phyloP scores from a whole-genome alignment of 495 filamentous ascomycete species.

The Tetracladium setigerum region DNA sequence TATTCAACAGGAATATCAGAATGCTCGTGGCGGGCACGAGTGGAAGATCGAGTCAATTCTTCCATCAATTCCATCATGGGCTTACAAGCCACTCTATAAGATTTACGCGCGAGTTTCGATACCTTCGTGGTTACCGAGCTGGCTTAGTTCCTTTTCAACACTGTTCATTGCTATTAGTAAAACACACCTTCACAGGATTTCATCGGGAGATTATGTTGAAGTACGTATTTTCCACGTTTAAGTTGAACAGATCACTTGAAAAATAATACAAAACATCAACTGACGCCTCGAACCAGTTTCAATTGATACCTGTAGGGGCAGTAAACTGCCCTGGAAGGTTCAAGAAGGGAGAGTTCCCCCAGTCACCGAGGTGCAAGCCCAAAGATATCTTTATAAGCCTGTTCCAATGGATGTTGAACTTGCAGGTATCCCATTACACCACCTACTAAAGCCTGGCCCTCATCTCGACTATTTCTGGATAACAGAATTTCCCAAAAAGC shows the following conservation, averaged over 20 bases:
- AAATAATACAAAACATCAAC: not conserved
- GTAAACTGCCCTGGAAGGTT: constrained; percentile 1
- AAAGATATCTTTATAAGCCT: constrained; percentile 1
- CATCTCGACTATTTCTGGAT: constrained; percentile 2
- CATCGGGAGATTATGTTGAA: constrained; percentile 1
- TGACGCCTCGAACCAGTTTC: not conserved
- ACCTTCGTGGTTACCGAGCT: not conserved
- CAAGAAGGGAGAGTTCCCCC: constrained; percentile 1
- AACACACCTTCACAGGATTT: constrained; percentile 1
- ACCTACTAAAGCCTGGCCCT: constrained; percentile 1
- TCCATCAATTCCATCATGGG: not conserved
- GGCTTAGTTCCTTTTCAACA: not conserved
- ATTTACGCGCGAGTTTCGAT: not conserved
- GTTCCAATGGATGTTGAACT: constrained; percentile 5
- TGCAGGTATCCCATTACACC: not conserved
- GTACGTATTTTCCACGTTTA: not conserved
- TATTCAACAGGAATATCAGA: not conserved
- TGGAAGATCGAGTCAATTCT: not conserved
- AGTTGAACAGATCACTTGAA: not conserved
- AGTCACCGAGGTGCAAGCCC: not conserved
- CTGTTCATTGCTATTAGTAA: not conserved
- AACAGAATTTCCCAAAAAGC: not conserved
- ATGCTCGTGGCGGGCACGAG: not conserved
- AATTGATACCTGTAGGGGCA: constrained; percentile 1
- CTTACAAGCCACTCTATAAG: not conserved